phyloP scores from a whole-genome alignment of 192 early-diverging fungal species.

The Backusella luteola region DNA sequence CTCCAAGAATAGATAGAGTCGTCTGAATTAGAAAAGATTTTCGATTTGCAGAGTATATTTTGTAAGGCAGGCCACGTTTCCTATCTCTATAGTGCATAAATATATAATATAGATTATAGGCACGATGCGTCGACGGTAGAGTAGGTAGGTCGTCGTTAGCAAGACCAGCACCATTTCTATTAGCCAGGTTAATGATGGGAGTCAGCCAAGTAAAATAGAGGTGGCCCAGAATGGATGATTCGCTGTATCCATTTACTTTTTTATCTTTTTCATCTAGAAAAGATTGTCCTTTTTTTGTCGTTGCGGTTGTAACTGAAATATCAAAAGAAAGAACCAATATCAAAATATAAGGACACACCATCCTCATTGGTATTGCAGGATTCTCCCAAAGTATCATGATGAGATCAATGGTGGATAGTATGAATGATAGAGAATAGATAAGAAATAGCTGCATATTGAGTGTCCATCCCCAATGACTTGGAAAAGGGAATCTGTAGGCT shows the following conservation, averaged over 20 bases:
- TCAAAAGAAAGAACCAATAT: not conserved
- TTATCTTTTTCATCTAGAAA: too few species aligned
- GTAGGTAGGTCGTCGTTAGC: too few species aligned
- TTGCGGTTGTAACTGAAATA: not conserved
- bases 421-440: not conserved
- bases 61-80: not conserved
- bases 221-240: too few species aligned
- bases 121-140: too few species aligned
- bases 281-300: too few species aligned
- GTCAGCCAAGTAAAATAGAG: too few species aligned
- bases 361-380: not conserved
- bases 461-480: conserved; percentile 2
- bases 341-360: not conserved
- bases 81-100: too few species aligned
- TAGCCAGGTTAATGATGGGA: too few species aligned
- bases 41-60: not conserved
- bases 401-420: not conserved
- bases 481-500: not conserved
- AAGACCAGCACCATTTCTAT: too few species aligned
- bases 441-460: not conserved
- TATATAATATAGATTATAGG: too few species aligned
- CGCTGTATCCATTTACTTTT: too few species aligned
- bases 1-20: not conserved
- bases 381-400: not conserved
- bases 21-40: not conserved